Conservation (phyloP, 139 green algal species). For the Volvox reticuliferus region DNA sequence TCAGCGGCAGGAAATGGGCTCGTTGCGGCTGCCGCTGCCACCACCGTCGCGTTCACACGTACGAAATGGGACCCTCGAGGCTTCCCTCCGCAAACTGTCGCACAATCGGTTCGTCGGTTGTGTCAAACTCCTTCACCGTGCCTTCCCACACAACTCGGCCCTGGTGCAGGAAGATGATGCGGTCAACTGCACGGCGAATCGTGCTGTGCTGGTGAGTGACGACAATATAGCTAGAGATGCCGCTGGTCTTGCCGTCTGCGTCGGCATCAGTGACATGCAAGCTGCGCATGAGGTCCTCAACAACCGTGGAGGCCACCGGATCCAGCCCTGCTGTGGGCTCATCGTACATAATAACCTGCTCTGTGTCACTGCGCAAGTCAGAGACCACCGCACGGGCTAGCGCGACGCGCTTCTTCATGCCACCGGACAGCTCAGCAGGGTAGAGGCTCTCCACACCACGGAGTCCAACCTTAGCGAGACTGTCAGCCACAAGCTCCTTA, state of each 20-base stretch:
- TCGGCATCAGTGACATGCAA: conserved; percentile 72
- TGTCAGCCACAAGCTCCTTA: conserved; percentile 80
- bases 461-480: conserved; percentile 92
- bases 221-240: conserved; percentile 96
- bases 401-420: conserved; percentile 99
- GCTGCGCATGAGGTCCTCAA: conserved; percentile 96
- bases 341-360: conserved; percentile 99
- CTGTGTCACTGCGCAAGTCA: conserved; percentile 45
- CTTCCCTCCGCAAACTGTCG: conserved; percentile 93
- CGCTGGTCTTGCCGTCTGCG: conserved; percentile 46
- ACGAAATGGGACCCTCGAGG: conserved; percentile 91
- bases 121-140: conserved; percentile 92
- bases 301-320: conserved; percentile 96
- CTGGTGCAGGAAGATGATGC: conserved; percentile 97
- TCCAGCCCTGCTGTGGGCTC: conserved; percentile 98
- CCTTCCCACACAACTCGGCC: conserved; percentile 98
- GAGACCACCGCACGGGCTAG: conserved; percentile 79
- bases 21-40: too few relatives aligned
- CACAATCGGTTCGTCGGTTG: conserved; percentile 93
- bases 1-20: too few relatives aligned
- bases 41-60: conserved; percentile 65
- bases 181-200: conserved; percentile 94
- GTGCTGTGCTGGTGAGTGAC: conserved; percentile 99
- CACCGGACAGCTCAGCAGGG: conserved; percentile 94
- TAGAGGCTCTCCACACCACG: conserved; percentile 91